Conservation (phyloP, 2,329 filamentous ascomycete genomes). For the Aspergillus sp. region DNA sequence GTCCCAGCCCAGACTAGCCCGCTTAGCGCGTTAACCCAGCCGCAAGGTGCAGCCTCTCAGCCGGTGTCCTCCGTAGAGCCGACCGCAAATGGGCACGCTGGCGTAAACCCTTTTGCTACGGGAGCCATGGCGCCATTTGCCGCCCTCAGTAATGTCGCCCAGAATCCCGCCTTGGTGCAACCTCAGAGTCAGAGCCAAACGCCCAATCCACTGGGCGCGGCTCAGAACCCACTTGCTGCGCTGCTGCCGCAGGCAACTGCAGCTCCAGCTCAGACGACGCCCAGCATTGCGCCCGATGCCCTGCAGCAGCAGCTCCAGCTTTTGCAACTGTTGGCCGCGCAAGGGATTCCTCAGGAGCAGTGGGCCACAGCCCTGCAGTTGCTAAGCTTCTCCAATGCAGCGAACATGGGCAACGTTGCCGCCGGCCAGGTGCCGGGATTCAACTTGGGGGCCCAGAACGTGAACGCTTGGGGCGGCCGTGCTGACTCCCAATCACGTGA, state of each 20-base stretch:
- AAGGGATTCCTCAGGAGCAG: conserved; percentile 75
- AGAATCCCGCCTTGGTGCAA: conserved; percentile 33
- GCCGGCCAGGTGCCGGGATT: conserved; percentile 34
- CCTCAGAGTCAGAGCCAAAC: conserved; percentile 40
- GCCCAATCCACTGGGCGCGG: conserved; percentile 40
- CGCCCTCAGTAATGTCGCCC: conserved; percentile 40
- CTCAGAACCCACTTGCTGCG: conserved; percentile 41
- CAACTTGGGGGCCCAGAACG: conserved; percentile 29
- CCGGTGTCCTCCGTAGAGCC: conserved; percentile 45
- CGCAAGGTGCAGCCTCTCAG: conserved; percentile 40
- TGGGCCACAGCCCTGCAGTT: conserved; percentile 60
- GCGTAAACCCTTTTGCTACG: conserved; percentile 57
- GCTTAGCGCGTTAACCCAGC: conserved; percentile 49
- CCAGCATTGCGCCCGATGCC: conserved; percentile 43
- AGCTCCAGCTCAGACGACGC: conserved; percentile 23
- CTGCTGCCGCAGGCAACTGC: conserved; percentile 40
- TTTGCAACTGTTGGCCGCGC: conserved; percentile 70
- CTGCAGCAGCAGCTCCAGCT: conserved; percentile 69
- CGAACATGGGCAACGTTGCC: conserved; percentile 33
- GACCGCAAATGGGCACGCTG: conserved; percentile 45
- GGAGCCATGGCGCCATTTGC: conserved; percentile 50
- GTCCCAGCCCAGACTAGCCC: conserved; percentile 40
- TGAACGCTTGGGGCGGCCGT: conserved; percentile 34
- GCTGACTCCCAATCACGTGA: conserved; percentile 44
- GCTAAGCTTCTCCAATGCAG: conserved; percentile 41